Evolutionary conservation across 2,329 filamentous ascomycete genomes (phyloP).

Genomic region (Intubia oerlemansii): DNA sequence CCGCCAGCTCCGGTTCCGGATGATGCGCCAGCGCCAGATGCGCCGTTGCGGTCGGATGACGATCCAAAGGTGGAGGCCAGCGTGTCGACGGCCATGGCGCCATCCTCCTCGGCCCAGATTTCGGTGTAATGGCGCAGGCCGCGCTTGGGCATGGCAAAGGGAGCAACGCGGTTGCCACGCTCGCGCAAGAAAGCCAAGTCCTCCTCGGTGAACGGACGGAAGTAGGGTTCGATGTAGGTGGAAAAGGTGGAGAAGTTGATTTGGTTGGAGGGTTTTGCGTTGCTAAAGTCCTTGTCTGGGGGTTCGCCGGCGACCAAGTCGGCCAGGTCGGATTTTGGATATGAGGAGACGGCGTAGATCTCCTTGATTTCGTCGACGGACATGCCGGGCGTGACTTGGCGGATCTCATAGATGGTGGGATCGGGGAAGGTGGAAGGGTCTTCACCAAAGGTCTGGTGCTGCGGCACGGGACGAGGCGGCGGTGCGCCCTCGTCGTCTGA

Average conservation of each 20-base stretch:
- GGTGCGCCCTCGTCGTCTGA: slow-evolving; percentile 39
- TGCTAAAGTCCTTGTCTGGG: slow-evolving; percentile 90
- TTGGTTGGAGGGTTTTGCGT: slow-evolving; percentile 79
- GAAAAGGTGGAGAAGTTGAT: slow-evolving; percentile 86
- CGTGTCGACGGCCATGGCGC: slow-evolving; percentile 50
- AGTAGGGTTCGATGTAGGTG: slow-evolving; percentile 82
- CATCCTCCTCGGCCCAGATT: slow-evolving; percentile 87
- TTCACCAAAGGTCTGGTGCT: slow-evolving; percentile 76
- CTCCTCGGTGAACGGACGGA: slow-evolving; percentile 75
- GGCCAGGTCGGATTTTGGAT: slow-evolving; percentile 59
- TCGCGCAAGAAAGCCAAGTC: slow-evolving; percentile 86
- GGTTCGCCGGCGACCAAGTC: slow-evolving; percentile 76
- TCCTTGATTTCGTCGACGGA: slow-evolving; percentile 65
- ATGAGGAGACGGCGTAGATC: slow-evolving; percentile 72
- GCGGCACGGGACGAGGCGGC: slow-evolving; percentile 42
- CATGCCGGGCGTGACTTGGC: slow-evolving; percentile 52
- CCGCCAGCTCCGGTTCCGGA: slow-evolving; percentile 17
- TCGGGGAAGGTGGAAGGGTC: slow-evolving; percentile 84
- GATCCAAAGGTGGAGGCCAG: not conserved
- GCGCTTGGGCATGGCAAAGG: slow-evolving; percentile 70
- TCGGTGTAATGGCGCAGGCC: slow-evolving; percentile 76
- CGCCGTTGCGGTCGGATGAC: too few species aligned
- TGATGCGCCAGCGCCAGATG: too few species aligned
- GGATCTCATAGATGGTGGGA: slow-evolving; percentile 86
- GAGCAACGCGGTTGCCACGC: slow-evolving; percentile 60